These are phyloP conservation scores for Cryphonectria radicalis DNA, from an alignment of 2,329 filamentous ascomycete species.

Conservation along the genomic window DNA sequence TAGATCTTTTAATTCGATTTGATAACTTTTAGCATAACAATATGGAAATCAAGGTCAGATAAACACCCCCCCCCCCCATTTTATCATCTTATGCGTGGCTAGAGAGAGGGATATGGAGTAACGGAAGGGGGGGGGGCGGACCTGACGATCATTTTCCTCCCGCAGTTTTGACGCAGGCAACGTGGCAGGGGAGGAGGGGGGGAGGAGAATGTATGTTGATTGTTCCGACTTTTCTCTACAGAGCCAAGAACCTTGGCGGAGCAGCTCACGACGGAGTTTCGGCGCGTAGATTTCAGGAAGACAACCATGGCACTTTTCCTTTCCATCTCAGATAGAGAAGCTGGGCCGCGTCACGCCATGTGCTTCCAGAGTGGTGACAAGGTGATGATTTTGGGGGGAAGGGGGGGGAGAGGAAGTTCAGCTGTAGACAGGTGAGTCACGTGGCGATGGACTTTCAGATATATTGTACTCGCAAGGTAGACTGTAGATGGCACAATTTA, in stretches of 20 bases:
- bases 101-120: too few relatives aligned
- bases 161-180: background rate
- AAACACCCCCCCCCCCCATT: too few relatives aligned
- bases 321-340: background rate
- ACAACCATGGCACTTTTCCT: background rate
- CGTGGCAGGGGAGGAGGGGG: too few relatives aligned
- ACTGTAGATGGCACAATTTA: background rate
- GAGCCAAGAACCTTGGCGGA: background rate
- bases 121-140: background rate
- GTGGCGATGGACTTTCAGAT: background rate
- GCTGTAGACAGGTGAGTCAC: background rate
- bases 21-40: too few relatives aligned
- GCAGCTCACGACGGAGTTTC: background rate
- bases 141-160: constrained; percentile 1
- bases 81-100: background rate
- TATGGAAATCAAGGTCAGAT: background rate
- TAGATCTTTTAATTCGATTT: background rate
- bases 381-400: background rate
- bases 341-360: background rate
- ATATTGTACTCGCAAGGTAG: too few relatives aligned
- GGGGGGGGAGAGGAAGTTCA: background rate
- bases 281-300: background rate
- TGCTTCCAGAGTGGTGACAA: background rate
- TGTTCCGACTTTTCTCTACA: background rate
- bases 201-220: too few relatives aligned